Evolutionary conservation across 192 early-diverging fungal genomes (phyloP).

Genomic region (Backusella psychrophila): DNA sequence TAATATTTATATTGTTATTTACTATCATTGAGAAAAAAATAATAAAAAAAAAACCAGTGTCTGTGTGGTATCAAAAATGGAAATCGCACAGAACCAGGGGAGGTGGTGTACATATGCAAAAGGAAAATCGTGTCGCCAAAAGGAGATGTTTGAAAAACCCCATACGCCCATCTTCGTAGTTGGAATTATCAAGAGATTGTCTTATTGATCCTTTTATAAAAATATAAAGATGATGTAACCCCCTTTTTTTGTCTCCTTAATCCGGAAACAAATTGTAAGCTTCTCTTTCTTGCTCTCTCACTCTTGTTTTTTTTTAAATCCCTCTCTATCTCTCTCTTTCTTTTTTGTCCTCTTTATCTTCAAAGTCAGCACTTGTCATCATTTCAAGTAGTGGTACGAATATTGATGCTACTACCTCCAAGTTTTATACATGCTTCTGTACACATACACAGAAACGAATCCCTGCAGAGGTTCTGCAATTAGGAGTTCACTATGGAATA

Average conservation of each 20-base stretch:
- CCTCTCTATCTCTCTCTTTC: background rate
- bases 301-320: background rate
- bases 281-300: background rate
- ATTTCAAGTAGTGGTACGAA: background rate
- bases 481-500: background rate
- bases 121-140: slow-evolving; percentile 3
- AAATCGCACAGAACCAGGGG: background rate
- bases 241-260: background rate
- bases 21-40: background rate
- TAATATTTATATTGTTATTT: background rate
- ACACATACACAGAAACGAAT: background rate
- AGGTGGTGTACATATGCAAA: background rate
- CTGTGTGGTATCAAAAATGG: slow-evolving; percentile 1
- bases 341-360: background rate
- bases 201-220: background rate
- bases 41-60: background rate
- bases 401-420: background rate
- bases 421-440: background rate
- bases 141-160: background rate
- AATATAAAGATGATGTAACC: background rate
- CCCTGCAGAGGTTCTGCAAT: background rate
- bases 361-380: background rate
- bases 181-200: background rate
- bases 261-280: background rate
- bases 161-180: background rate